Base-by-base conservation (phyloP, 495 filamentous ascomycete species). In the Xylaria acuta region DNA sequence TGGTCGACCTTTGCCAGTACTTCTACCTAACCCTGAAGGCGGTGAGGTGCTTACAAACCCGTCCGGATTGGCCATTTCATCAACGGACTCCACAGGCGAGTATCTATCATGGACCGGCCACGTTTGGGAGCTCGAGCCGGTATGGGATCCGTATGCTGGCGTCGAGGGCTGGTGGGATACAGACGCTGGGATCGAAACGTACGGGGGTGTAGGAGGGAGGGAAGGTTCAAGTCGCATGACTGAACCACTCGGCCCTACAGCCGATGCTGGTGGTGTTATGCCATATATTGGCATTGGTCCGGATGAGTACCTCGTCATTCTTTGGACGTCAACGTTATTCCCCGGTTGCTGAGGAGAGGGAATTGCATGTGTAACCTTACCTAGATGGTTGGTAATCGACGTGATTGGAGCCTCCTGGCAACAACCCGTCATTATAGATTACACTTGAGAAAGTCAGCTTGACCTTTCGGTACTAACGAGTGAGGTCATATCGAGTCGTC, bases 1-100 rank as follows among this genome's bases (percentile, higher is more conserved):
- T 38, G 90, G 84, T 72, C 90, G 86, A 69, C 86, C 81, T 73
- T 88, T 89, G 58, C 84, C 80, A 70, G 80, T 72, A 79, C 80
- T 82, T 78, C 83, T 86, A 69, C 83, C 81, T 66, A 84, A 86
- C 71, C 74, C 73, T 38, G 77, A 72, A 22, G 78, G 63, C 12
- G 70, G 76, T n/a, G 79, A 66, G 60, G 85, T 78, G 36, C 82
- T 75, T 67, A 79, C 73, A 51, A 83, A 70, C 67, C 66, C 71
- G 49, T 86, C 83, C 69, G 82, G 72, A 25, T 79, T 82, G 34
- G 82, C 76, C 43, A 85, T 79, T 69, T 86, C 85, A 76, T 86
- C 85, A 69, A 85, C 75, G 38, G 85, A 85, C 72, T 85, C 84
- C 47, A 82, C 75, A 0, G 84, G 83, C 41, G 85, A 86, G 72